These are phyloP conservation scores for Echium plantagineum DNA, from an alignment of 257 asterid species.

Conservation along the genomic window DNA sequence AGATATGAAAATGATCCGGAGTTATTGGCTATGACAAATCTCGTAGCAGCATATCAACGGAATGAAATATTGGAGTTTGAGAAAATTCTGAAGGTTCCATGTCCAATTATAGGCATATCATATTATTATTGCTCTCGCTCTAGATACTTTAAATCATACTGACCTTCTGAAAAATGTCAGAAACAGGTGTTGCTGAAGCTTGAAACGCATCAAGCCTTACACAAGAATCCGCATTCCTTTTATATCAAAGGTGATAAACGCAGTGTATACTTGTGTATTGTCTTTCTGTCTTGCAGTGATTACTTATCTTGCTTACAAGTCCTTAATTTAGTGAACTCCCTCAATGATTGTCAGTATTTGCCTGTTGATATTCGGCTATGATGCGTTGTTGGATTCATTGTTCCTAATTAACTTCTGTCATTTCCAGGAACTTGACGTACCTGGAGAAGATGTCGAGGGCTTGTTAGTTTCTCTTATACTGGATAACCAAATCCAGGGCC, in stretches of 20 bases:
- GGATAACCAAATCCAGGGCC: slow-evolving; percentile 83
- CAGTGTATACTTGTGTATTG: not conserved
- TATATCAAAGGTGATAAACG: slow-evolving; percentile 63
- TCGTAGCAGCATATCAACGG: no score
- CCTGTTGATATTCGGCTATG: not conserved
- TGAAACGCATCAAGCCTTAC: slow-evolving; percentile 94
- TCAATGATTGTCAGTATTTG: not conserved
- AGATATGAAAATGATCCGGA: slow-evolving; percentile 96
- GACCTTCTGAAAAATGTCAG: slow-evolving; percentile 96
- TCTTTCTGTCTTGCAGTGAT: not conserved
- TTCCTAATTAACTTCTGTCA: not conserved
- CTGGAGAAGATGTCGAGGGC: slow-evolving; percentile 90
- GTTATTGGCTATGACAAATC: slow-evolving; percentile 94
- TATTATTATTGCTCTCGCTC: slow-evolving; percentile 3
- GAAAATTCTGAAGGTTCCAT: slow-evolving; percentile 75
- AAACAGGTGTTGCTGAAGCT: slow-evolving; percentile 92
- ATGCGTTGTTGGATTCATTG: not conserved
- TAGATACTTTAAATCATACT: slow-evolving; percentile 21
- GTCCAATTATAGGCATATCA: slow-evolving; percentile 1
- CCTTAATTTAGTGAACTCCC: not conserved
- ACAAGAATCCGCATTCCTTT: slow-evolving; percentile 92
- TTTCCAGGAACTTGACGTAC: slow-evolving; percentile 89
- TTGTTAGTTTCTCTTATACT: slow-evolving; percentile 83
- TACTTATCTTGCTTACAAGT: not conserved
- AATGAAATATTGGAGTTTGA: slow-evolving; percentile 95